Evolutionary conservation across 116 monocot species (phyloP).

Genomic region (Cymodocea nodosa): DNA sequence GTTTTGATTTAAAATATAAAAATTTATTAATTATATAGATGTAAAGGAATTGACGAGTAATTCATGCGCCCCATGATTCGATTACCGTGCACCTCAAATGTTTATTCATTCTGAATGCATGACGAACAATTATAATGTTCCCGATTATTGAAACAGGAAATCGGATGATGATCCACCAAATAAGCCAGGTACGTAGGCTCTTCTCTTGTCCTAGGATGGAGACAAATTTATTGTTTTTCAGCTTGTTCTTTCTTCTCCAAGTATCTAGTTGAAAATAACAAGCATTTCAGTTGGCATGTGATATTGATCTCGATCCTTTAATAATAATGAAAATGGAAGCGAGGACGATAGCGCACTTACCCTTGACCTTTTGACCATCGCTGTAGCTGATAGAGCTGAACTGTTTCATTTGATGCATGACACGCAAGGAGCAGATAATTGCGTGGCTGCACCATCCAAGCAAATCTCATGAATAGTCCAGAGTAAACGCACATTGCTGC

Average conservation of each 20-base stretch:
- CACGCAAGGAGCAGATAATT: constrained; percentile 93
- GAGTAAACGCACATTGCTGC: constrained; percentile 97
- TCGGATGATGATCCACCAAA: too few species aligned
- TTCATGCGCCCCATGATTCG: too few species aligned
- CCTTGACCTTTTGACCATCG: constrained; percentile 82
- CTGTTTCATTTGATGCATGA: constrained; percentile 92
- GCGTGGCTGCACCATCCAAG: constrained; percentile 98
- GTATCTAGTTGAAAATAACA: not conserved
- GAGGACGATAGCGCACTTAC: constrained; percentile 14
- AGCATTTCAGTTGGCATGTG: too few species aligned
- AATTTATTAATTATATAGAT: too few species aligned
- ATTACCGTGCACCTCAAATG: too few species aligned
- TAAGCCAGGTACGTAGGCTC: too few species aligned
- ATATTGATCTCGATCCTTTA: not conserved
- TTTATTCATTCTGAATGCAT: too few species aligned
- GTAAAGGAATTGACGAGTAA: too few species aligned
- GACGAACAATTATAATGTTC: too few species aligned
- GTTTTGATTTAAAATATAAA: too few species aligned
- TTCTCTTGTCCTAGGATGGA: too few species aligned
- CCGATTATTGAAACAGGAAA: too few species aligned
- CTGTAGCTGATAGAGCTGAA: constrained; percentile 88
- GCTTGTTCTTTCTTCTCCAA: constrained; percentile 8
- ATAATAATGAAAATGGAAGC: not conserved
- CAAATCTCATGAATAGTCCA: constrained; percentile 97
- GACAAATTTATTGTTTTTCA: not conserved